Percentiles rank a stretch among this genome's conserved stretches.
These are phyloP conservation scores for Naganishia cerealis DNA, from an alignment of 1,284 basidiomycete species.

Conservation along the genomic window DNA sequence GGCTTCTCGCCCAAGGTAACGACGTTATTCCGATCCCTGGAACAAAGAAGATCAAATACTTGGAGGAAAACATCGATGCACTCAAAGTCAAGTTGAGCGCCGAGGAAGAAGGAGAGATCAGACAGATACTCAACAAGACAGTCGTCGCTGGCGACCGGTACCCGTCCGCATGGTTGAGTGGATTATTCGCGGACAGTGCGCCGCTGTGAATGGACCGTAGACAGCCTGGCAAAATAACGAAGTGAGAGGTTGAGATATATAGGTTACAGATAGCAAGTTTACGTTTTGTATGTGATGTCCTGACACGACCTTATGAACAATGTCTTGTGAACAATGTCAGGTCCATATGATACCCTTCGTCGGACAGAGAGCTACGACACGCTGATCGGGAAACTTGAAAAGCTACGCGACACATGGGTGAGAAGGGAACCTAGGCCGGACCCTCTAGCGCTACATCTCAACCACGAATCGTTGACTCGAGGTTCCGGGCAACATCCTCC, in stretches of 20 bases:
- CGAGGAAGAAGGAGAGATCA: constrained; percentile 53
- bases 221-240: too few relatives aligned
- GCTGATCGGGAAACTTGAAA: too few relatives aligned
- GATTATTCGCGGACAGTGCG: constrained; percentile 18
- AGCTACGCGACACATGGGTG: too few relatives aligned
- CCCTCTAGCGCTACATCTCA: neutral
- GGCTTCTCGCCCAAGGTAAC: constrained; percentile 62
- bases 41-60: constrained; percentile 48
- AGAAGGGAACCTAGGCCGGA: neutral
- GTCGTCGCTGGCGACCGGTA: constrained; percentile 39
- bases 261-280: too few relatives aligned
- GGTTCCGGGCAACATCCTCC: constrained; percentile 42
- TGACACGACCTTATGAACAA: too few relatives aligned
- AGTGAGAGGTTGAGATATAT: too few relatives aligned
- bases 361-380: too few relatives aligned
- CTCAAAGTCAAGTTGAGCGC: constrained; percentile 50
- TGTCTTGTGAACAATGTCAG: too few relatives aligned
- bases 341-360: too few relatives aligned
- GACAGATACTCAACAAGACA: constrained; percentile 51
- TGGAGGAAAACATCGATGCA: constrained; percentile 56
- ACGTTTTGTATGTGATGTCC: too few relatives aligned
- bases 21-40: constrained; percentile 62
- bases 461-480: constrained; percentile 37
- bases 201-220: constrained; percentile 1
- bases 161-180: constrained; percentile 18